These are phyloP conservation scores for Hypoxylon sp. DNA, from an alignment of 2,329 filamentous ascomycete genomes.

Conservation along the genomic window DNA sequence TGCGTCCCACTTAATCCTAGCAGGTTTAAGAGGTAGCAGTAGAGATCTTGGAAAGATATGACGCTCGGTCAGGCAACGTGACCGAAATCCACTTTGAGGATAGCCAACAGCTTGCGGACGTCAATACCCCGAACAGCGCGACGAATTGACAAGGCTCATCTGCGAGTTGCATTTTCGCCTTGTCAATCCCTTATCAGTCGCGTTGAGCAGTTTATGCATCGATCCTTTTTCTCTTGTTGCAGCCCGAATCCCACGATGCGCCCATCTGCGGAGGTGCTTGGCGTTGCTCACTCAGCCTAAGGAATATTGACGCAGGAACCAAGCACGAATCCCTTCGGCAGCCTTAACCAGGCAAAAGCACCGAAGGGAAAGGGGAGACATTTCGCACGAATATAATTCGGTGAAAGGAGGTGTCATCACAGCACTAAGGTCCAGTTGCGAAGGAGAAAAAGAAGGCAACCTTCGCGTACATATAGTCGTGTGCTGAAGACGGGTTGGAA, in stretches of 20 bases:
- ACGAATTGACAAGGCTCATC: slow-evolving; percentile 33
- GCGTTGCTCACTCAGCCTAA: slow-evolving; percentile 35
- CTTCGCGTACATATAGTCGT: slow-evolving; percentile 43
- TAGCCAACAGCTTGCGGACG: slow-evolving; percentile 18
- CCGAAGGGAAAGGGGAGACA: slow-evolving; percentile 15
- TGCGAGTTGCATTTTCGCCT: slow-evolving; percentile 22
- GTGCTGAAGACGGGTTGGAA: slow-evolving; percentile 33
- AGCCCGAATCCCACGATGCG: slow-evolving; percentile 32
- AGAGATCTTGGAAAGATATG: slow-evolving; percentile 28
- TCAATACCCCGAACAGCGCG: slow-evolving; percentile 23
- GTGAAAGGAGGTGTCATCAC: slow-evolving; percentile 37
- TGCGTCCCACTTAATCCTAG: slow-evolving; percentile 33
- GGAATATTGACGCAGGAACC: slow-evolving; percentile 33
- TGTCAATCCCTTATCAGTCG: slow-evolving; percentile 9
- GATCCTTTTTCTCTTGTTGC: slow-evolving; percentile 17
- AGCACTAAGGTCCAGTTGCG: slow-evolving; percentile 29
- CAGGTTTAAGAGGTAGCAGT: background rate
- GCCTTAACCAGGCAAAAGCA: slow-evolving; percentile 23
- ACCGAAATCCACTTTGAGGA: slow-evolving; percentile 40
- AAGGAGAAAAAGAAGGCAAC: slow-evolving; percentile 43
- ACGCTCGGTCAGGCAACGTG: slow-evolving; percentile 26
- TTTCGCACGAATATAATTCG: slow-evolving; percentile 31
- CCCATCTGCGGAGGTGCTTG: slow-evolving; percentile 26
- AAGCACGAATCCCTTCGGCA: slow-evolving; percentile 24
- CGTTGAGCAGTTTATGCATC: slow-evolving; percentile 31